Base-by-base conservation (phyloP, 768 basidiomycete species). In the Rhodotorula graminis region DNA sequence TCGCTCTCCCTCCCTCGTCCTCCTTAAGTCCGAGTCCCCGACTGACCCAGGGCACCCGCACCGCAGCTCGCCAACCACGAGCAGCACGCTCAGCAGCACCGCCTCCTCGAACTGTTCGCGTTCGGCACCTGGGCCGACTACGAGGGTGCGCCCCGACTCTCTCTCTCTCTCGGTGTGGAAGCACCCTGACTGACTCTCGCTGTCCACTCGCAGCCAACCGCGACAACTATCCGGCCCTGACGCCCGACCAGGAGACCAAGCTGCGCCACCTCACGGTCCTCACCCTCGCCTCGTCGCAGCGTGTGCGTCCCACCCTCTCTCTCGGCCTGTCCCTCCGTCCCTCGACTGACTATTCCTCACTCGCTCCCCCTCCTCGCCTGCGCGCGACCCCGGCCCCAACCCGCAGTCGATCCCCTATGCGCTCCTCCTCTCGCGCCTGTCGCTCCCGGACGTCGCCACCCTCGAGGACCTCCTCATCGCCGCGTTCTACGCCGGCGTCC, bases 381-480 rank as follows among this genome's bases (percentile, higher is more conserved):
- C 50, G 21, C 49, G 25, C 49, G 18, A 52, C 52, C 29, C 3
- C 29, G 0, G 7, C 40, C 90, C 44, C 44, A 53, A 11, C 61
- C 11, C n/a, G 16, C 58, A 76, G 93, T 90, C 91, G 76, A 86
- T 97, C 6, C 87, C 92, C 0, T 98, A 98, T 81, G 80, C 87
- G 18, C 82, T 85, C 49, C 86, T 98, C 3, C 85, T 91, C 14
- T 79, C 86, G 63, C 83, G 85, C 7, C 85, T 99, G 29, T 86
- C 91, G 61, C 85, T 95, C 81, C 84, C 87, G 7, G 88, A 86
- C 11, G 87, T 94, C 69, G 89, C 94, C 65, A 90, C 90, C 68
- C 88, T 99, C 6, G 95, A 99, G 81, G 94, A 97, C 81, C 87
- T 97, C 74, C 91, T 98, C 79, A 98, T 99, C 80, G 93, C 97